Evolutionary conservation across 257 asterid genomes (phyloP), one percentile per base, ranked within the genome.

Genomic region (Scutellaria baicalensis): DNA sequence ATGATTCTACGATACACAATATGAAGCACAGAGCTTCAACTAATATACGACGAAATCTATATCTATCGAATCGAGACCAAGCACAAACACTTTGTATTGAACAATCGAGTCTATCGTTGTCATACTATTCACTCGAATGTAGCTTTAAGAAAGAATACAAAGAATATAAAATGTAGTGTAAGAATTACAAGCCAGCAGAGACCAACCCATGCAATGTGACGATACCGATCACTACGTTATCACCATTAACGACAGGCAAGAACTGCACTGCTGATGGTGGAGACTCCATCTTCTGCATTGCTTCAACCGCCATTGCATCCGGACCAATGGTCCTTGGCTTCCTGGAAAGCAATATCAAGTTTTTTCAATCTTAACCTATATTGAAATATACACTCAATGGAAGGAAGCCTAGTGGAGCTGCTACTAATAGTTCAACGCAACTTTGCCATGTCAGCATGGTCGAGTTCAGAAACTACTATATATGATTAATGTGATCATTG

Each of bases 261-360:
- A 93, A 88, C 72, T 93, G 98, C 62, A 93, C 98, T 0, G 98
- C 90, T n/a, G 97, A 86, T 65, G 98, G 98, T 8, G 95, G 90
- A 70, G 98, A 76, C 73, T 93, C 98, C 98, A 93, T 93, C 83
- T 86, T 90, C 83, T 90, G 84, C 97, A 90, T 90, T 77, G 98
- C 98, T 56, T 85, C 97, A 3, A 84, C 90, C 18, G 98, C 98
- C 98, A 93, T 88, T 42, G 95, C 89, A 14, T 92, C 95, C 0
- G 91, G 91, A 9, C 79, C 77, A 8, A 89, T 89, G 20, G 91
- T 89, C 84, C 98, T 92, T 1, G 98, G 97, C 35, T 84, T 79
- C 90, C 98, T 92, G 93, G 33, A 78, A 80, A 59, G 56, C 67
- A 47, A 20, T 7, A 49, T 2, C 10, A 54, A 4, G 21, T 13